These are phyloP conservation scores for Sporisorium scitamineum DNA, from an alignment of 1,284 basidiomycete species.

Conservation along the genomic window DNA sequence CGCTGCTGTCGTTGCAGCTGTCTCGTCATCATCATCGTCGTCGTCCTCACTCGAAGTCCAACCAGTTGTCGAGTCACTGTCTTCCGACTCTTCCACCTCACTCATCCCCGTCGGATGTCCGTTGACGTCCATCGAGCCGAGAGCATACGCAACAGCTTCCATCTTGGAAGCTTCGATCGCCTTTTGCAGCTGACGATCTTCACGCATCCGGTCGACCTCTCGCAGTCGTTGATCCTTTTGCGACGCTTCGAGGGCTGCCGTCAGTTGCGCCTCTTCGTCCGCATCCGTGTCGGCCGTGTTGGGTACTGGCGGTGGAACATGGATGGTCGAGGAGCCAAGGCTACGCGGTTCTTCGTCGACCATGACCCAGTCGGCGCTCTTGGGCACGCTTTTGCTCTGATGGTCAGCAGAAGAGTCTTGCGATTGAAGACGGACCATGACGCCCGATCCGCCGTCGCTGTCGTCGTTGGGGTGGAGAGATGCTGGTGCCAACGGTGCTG, in stretches of 20 bases:
- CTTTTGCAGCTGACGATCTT: constrained; percentile 42
- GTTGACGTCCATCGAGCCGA: constrained; percentile 27
- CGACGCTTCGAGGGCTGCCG: constrained; percentile 35
- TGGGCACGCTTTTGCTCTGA: not conserved
- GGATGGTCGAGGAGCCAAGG: constrained; percentile 19
- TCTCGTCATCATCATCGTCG: constrained; percentile 70
- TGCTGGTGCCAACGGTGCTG: not conserved
- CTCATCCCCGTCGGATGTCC: not conserved
- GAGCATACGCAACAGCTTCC: constrained; percentile 44
- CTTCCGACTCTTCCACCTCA: constrained; percentile 62
- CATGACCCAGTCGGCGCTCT: constrained; percentile 41
- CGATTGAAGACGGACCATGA: constrained; percentile 23
- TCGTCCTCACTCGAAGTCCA: constrained; percentile 72
- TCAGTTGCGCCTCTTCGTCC: constrained; percentile 39
- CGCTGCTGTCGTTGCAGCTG: not conserved
- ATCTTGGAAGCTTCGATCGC: constrained; percentile 53
- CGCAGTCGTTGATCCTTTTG: constrained; percentile 20
- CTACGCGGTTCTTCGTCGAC: constrained; percentile 33
- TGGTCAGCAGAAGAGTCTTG: constrained; percentile 23
- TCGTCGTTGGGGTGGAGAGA: constrained; percentile 11
- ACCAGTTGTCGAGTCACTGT: constrained; percentile 71
- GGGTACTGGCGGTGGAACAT: constrained; percentile 42
- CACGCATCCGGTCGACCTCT: constrained; percentile 33
- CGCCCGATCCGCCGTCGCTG: constrained; percentile 44
- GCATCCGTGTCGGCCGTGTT: constrained; percentile 4